A percentile compares a stretch with the other conserved stretches of the same genome.
phyloP scores from a whole-genome alignment of 1,284 basidiomycete species.

The Ceratobasidium sp. region DNA sequence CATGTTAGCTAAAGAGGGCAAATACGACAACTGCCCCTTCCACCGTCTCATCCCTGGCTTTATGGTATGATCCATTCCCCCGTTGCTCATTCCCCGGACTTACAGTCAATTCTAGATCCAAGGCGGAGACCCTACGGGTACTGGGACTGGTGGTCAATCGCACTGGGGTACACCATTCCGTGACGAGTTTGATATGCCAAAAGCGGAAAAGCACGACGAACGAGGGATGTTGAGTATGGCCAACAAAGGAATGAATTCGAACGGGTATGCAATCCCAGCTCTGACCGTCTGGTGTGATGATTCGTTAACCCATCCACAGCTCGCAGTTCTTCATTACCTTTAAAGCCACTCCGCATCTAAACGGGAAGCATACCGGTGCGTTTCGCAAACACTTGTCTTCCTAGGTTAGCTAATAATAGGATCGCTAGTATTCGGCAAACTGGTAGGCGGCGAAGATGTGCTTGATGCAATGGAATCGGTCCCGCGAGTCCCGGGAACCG shows the following conservation, averaged over 20 bases:
- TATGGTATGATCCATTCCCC: conserved; percentile 72
- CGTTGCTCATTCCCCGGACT: conserved; percentile 49
- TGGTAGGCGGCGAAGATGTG: conserved; percentile 94
- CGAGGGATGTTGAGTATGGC: conserved; percentile 91
- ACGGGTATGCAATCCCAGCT: no score
- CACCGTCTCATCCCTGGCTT: conserved; percentile 97
- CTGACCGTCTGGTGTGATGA: no score
- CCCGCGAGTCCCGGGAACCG: conserved; percentile 84
- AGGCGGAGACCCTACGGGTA: conserved; percentile 97
- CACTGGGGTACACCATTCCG: conserved; percentile 96
- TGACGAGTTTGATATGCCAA: conserved; percentile 90
- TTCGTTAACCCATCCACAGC: conserved; percentile 60
- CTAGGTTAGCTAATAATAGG: conserved; percentile 61
- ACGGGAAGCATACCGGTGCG: conserved; percentile 55
- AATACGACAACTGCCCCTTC: conserved; percentile 91
- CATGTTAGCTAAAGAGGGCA: conserved; percentile 88
- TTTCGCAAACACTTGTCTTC: conserved; percentile 32
- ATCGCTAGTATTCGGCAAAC: conserved; percentile 92
- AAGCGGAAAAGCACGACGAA: conserved; percentile 85
- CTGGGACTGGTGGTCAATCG: conserved; percentile 93
- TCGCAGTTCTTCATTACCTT: conserved; percentile 96
- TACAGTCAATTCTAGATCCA: conserved; percentile 71
- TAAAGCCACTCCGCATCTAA: conserved; percentile 79
- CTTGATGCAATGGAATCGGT: conserved; percentile 86
- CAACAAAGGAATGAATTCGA: conserved; percentile 88